These are phyloP conservation scores for Rosa hybrid DNA, from an alignment of 331 rosid genomes.

Conservation along the genomic window DNA sequence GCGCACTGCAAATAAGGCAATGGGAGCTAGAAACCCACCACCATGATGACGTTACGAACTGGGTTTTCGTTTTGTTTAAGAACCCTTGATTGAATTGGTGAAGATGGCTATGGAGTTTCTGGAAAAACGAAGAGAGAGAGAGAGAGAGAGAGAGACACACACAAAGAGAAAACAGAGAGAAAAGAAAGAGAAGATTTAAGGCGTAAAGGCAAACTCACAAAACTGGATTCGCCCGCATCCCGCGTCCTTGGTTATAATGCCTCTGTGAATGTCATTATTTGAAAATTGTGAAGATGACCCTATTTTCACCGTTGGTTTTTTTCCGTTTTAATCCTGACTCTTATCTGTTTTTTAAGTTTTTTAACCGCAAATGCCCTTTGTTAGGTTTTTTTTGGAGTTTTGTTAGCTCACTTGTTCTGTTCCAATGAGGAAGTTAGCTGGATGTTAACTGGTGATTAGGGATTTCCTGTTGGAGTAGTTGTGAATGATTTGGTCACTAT, in stretches of 20 bases:
- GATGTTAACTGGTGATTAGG: background rate
- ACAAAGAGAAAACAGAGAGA: background rate
- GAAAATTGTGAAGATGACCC: background rate
- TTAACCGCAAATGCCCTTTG: background rate
- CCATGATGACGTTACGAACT: background rate
- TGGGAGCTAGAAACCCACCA: conserved; percentile 28
- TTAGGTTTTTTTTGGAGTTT: background rate
- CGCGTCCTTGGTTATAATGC: conserved; percentile 10
- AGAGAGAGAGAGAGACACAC: background rate
- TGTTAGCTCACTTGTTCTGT: background rate
- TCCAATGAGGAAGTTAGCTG: background rate
- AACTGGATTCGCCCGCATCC: conserved; percentile 20
- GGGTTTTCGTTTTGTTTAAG: background rate
- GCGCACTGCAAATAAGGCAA: conserved; percentile 44
- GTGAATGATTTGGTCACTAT: background rate
- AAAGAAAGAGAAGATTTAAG: background rate
- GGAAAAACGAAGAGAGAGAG: background rate
- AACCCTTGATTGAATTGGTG: conserved; percentile 10
- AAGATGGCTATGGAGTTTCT: conserved; percentile 5
- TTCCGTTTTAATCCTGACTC: background rate
- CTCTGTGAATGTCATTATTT: background rate
- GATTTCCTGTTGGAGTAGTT: background rate
- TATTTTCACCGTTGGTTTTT: background rate
- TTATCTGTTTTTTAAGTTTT: background rate
- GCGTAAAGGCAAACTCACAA: conserved; percentile 22